Evolutionary conservation across 2,329 filamentous ascomycete species (phyloP).

Genomic region (Nectriaceae sp.): DNA sequence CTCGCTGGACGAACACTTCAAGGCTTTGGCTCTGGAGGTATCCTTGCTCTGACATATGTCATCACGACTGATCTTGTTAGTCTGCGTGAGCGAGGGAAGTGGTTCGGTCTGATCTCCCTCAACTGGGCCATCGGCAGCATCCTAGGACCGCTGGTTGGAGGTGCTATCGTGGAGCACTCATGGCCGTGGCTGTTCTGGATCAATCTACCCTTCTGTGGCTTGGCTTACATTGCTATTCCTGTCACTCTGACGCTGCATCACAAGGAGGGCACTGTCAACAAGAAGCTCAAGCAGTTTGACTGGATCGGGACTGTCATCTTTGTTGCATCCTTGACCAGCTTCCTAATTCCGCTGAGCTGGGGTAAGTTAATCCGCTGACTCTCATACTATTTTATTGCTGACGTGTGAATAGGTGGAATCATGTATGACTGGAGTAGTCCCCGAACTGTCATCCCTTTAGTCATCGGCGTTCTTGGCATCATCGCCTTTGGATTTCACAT

Average conservation of each 20-base stretch:
- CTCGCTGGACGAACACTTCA: conserved; percentile 53
- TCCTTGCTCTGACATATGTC: conserved; percentile 48
- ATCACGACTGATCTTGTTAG: conserved; percentile 49
- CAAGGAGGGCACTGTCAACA: conserved; percentile 12
- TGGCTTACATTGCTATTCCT: conserved; percentile 20
- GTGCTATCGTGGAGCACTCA: conserved; percentile 52
- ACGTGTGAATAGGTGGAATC: conserved; percentile 50
- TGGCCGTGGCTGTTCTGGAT: conserved; percentile 70
- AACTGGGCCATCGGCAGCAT: conserved; percentile 59
- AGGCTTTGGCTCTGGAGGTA: conserved; percentile 53
- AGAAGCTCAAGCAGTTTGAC: conserved; percentile 48
- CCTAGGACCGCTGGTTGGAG: conserved; percentile 44
- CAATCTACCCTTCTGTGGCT: conserved; percentile 55
- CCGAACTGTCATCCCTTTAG: conserved; percentile 61
- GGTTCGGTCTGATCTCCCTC: conserved; percentile 38
- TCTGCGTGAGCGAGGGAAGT: conserved; percentile 43
- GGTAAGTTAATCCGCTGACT: conserved; percentile 14
- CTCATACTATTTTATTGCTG: conserved; percentile 2
- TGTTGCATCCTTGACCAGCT: conserved; percentile 54
- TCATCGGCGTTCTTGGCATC: conserved; percentile 51
- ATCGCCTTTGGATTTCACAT: conserved; percentile 20
- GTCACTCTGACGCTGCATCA: conserved; percentile 20
- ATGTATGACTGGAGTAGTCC: conserved; percentile 66
- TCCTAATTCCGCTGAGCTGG: conserved; percentile 24
- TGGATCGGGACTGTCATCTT: conserved; percentile 65